Conservation (phyloP, 2,329 filamentous ascomycete genomes). For the Neonectria ditissima region DNA sequence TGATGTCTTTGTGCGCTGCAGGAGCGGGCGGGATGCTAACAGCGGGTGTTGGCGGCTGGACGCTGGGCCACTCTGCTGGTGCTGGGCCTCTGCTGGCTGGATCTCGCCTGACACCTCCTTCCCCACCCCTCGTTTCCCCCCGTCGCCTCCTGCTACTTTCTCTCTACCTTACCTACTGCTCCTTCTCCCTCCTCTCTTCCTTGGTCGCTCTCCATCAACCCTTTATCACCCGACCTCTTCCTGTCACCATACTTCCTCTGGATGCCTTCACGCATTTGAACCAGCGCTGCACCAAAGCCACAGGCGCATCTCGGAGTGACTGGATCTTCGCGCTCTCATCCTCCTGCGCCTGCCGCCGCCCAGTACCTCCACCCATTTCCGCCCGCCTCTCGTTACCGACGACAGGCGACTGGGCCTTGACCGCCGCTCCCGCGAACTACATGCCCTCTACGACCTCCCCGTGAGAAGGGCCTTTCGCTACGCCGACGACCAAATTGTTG, state of each 20-base stretch:
- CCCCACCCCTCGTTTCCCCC: constrained; percentile 40
- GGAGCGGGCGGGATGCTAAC: constrained; percentile 16
- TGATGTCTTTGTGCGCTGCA: not conserved
- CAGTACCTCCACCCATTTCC: constrained; percentile 38
- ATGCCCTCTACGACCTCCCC: constrained; percentile 35
- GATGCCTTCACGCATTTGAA: constrained; percentile 31
- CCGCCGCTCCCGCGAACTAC: constrained; percentile 41
- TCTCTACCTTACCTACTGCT: constrained; percentile 33
- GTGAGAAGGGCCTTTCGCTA: constrained; percentile 37
- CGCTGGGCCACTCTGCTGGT: constrained; percentile 13
- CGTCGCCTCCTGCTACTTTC: constrained; percentile 36
- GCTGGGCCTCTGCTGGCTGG: constrained; percentile 19
- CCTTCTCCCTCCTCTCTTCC: constrained; percentile 22
- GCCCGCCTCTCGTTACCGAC: constrained; percentile 37
- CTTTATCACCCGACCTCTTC: constrained; percentile 37
- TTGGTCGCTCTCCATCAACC: constrained; percentile 33
- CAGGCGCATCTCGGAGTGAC: constrained; percentile 26
- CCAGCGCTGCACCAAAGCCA: constrained; percentile 27
- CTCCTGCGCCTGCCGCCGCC: constrained; percentile 25
- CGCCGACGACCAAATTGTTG: constrained; percentile 32
- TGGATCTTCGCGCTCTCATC: constrained; percentile 17
- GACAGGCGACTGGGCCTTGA: constrained; percentile 36
- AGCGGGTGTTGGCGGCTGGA: constrained; percentile 15
- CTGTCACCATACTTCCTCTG: constrained; percentile 30
- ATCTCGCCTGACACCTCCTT: constrained; percentile 36